Evolutionary conservation across 1,284 basidiomycete species (phyloP), one percentile per base, ranked within the genome.

Genomic region (Thelephora terrestris): DNA sequence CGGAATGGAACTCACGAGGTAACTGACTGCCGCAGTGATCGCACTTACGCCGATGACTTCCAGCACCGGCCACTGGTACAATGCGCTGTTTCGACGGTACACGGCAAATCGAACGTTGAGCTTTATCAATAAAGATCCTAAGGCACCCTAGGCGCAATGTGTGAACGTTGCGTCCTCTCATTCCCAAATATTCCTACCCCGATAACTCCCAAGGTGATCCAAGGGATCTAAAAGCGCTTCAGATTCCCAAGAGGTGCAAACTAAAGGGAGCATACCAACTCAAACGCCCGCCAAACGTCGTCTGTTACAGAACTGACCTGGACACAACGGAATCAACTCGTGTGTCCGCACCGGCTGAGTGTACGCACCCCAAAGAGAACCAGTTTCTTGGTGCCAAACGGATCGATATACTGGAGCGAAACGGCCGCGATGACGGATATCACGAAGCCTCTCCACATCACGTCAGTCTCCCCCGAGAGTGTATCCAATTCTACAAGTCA

Each of bases 361-460:
- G 5, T 18, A 52, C 57, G 34, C 55, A 76, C 75, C 62, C 80
- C 76, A 56, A 85, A 86, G 10, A 86, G 64, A 10, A 85, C 82
- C n/a, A 86, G 70, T 56, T 85, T 85, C 10, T 77, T 73, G 5
- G 81, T 85, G 45, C 79, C 78, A 60, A 85, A 85, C 1, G 83
- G 83, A 58, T 85, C 78, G 38, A 85, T 71, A 63, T 81, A 86
- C 62, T 85, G 81, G 40, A 85, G 59, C 7, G 80, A 70, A 18
- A 85, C 76, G 3, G 83, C 82, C 2, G 83, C 83, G 49, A 85
- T 72, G 38, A 77, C 80, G 21, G 81, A 84, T 2, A 81, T 82
- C 9, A 85, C 83, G 58, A 86, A 86, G 18, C 79, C 82, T 48
- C 79, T 73, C 83, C 82, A 85, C 70, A 85, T 78, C 25, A 85